phyloP scores from a whole-genome alignment of 352 stramenopile species.

The Pythium grandisporangium region DNA sequence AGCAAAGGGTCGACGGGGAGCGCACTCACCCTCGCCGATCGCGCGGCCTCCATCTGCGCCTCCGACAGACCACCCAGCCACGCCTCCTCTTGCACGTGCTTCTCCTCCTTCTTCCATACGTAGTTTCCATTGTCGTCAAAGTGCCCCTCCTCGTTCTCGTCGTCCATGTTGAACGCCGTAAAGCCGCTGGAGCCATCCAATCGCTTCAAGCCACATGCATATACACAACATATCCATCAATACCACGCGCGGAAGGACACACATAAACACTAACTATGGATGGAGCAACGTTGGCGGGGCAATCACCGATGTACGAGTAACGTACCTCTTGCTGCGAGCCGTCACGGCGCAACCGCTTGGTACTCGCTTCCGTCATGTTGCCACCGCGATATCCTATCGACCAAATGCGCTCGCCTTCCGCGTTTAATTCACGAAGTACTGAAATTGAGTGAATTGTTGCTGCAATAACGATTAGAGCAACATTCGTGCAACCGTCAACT shows the following conservation, averaged over 20 bases:
- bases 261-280: no score
- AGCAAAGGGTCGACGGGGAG: no score
- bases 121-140: conserved; percentile 78
- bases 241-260: no score
- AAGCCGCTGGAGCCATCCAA: conserved; percentile 24
- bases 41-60: conserved; percentile 58
- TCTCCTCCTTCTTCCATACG: conserved; percentile 71
- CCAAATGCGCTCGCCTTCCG: no score
- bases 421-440: no score
- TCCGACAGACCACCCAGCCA: conserved; percentile 71
- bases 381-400: no score
- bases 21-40: conserved; percentile 36
- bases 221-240: neutral
- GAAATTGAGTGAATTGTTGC: no score
- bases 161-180: conserved; percentile 78
- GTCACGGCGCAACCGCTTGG: conserved; percentile 14
- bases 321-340: no score
- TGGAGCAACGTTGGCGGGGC: no score
- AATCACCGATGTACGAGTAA: no score
- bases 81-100: conserved; percentile 70
- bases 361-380: conserved; percentile 9
- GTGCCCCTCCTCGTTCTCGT: conserved; percentile 79
- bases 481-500: conserved; percentile 11
- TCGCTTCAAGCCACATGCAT: conserved; percentile 3
- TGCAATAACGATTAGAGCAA: neutral